Conservation (phyloP, 2,329 filamentous ascomycete genomes). For the Laburnicola sp. region DNA sequence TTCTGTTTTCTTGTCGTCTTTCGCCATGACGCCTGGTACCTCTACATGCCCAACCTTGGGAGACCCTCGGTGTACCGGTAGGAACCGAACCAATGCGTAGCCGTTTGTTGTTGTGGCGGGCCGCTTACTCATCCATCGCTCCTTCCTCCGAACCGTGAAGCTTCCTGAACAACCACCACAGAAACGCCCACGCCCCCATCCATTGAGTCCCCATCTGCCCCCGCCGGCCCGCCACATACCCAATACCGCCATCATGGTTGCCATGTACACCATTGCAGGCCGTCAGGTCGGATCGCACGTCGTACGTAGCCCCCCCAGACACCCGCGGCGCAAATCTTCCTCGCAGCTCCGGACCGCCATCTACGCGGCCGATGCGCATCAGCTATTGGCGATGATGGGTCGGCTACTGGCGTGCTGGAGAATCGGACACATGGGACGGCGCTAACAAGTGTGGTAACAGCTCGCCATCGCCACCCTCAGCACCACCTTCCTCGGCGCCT, state of each 20-base stretch:
- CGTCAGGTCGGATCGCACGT: slow-evolving; percentile 59
- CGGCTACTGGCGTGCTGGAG: no score
- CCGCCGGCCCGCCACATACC: slow-evolving; percentile 18
- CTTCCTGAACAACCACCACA: background rate
- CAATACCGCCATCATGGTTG: slow-evolving; percentile 52
- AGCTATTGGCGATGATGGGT: background rate
- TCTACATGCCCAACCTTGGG: background rate
- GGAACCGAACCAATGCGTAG: no score
- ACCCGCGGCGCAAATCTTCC: slow-evolving; percentile 7
- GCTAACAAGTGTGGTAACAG: slow-evolving; percentile 43
- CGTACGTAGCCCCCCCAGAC: slow-evolving; percentile 44
- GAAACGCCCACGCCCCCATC: slow-evolving; percentile 22
- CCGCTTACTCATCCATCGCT: background rate
- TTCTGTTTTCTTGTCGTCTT: slow-evolving; percentile 35
- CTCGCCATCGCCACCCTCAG: slow-evolving; percentile 61
- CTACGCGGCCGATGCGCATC: background rate
- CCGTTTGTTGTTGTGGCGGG: background rate
- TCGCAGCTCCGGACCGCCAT: background rate
- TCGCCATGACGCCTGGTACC: slow-evolving; percentile 38
- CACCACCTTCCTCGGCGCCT: slow-evolving; percentile 41
- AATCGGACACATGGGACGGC: slow-evolving; percentile 5
- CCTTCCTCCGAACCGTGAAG: slow-evolving; percentile 1
- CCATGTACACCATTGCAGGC: slow-evolving; percentile 56
- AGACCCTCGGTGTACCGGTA: no score
- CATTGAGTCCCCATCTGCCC: slow-evolving; percentile 35